Conservation (phyloP, 495 filamentous ascomycete species). For the Letharia lupina region DNA sequence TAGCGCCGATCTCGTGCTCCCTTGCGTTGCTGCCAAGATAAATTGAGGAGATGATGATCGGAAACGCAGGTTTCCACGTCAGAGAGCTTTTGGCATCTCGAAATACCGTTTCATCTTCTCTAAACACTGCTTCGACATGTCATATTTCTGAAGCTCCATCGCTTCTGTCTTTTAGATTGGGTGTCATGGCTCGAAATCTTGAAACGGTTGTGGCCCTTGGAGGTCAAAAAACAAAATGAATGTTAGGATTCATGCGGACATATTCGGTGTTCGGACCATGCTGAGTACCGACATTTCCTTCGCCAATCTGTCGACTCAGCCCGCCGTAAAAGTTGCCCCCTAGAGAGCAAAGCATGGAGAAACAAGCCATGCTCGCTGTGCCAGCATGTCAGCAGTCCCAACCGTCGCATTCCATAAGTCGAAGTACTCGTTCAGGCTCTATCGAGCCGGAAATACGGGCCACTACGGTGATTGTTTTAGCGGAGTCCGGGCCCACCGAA, state of each 20-base stretch:
- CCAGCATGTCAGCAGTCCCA: neutral
- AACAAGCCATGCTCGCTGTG: neutral
- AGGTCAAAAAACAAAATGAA: too few species aligned
- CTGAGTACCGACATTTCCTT: neutral
- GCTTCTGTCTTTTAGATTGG: neutral
- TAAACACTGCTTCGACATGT: neutral
- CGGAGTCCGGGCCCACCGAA: neutral
- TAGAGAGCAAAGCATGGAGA: neutral
- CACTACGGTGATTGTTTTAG: neutral
- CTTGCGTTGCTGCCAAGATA: neutral
- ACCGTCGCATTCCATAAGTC: neutral
- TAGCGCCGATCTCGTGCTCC: neutral
- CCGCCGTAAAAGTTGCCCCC: neutral
- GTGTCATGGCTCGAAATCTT: neutral
- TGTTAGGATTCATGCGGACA: too few species aligned
- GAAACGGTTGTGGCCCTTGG: neutral
- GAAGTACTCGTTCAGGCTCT: neutral
- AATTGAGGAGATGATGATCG: neutral
- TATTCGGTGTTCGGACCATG: neutral
- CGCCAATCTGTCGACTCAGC: neutral
- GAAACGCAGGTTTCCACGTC: neutral
- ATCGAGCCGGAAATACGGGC: neutral
- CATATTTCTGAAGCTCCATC: neutral
- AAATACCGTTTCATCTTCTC: neutral
- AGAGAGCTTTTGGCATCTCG: neutral